Evolutionary conservation across 192 early-diverging fungal genomes (phyloP), one percentile per base, ranked within the genome.

Genomic region (Polychytrium aggregatum): DNA sequence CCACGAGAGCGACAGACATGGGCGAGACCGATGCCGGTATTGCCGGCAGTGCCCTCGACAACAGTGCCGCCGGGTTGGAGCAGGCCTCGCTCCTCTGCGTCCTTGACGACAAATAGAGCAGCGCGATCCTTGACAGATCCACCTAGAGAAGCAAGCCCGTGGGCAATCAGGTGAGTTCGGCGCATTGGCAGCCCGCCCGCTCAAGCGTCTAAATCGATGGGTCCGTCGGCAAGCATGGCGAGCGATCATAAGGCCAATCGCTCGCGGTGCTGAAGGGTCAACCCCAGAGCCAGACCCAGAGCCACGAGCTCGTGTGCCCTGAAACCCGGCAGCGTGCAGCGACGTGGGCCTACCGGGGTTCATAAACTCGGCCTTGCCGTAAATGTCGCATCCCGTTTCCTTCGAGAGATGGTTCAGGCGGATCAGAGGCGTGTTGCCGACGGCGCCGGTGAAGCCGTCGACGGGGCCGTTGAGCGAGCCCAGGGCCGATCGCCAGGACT

Each of bases 81-180:
- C 42, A 86, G 59, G 0, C 95, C 95, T 50, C 55, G 35, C 47
- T 86, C 76, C 59, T 98, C 95, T 26, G 95, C 92, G 46, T 93
- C 81, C 68, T 95, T 83, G 18, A 98, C 86, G 0, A 98, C 87
- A 63, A 72, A 92, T 26, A 95, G 71, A 0, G 95, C 95, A 4
- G 92, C 87, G 21, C 95, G 79, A 67, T 98, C 95, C 73, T 98
- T 98, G 53, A 97, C 91, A 16, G 85, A 88, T 1, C 92, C 92
- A 30, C 89, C 61, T 67, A 27, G 3, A 21, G n/a, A n/a, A n/a
- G n/a, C n/a, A n/a, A n/a, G n/a, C n/a, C n/a, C n/a, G n/a, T n/a
- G n/a, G n/a, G n/a, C n/a, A 31, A 11, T 13, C 50, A 34, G n/a
- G n/a, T n/a, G n/a, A n/a, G n/a, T n/a, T n/a, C n/a, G n/a, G n/a